Evolutionary conservation across 2,329 filamentous ascomycete genomes (phyloP).

Genomic region (Aureobasidium mangrovei): DNA sequence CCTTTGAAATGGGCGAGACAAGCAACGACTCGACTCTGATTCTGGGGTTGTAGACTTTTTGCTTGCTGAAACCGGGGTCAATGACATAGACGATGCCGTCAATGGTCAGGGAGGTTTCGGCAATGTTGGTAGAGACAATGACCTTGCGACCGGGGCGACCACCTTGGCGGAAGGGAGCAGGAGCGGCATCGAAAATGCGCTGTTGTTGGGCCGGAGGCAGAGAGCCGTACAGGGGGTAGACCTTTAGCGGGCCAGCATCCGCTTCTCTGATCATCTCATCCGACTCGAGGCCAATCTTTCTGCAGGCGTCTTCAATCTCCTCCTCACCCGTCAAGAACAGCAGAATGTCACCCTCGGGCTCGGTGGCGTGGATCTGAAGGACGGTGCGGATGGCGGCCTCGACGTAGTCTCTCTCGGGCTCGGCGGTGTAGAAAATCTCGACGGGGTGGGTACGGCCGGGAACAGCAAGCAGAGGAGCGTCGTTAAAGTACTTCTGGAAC

Average conservation of each 20-base stretch:
- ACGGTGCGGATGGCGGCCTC: slow-evolving; percentile 92
- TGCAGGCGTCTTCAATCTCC: slow-evolving; percentile 92
- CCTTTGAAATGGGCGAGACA: slow-evolving; percentile 97
- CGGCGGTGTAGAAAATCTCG: slow-evolving; percentile 96
- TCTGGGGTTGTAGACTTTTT: slow-evolving; percentile 97
- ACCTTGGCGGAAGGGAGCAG: slow-evolving; percentile 60
- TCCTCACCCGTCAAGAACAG: slow-evolving; percentile 96
- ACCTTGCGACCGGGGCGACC: slow-evolving; percentile 86
- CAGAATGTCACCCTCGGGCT: slow-evolving; percentile 85
- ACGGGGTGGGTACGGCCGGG: slow-evolving; percentile 93
- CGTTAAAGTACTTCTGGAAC: slow-evolving; percentile 94
- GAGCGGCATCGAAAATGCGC: slow-evolving; percentile 86
- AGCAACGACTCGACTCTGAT: slow-evolving; percentile 93
- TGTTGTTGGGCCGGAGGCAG: slow-evolving; percentile 90
- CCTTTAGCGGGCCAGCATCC: slow-evolving; percentile 77
- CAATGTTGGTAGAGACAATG: slow-evolving; percentile 95
- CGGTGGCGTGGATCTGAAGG: slow-evolving; percentile 89
- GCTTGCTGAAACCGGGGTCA: slow-evolving; percentile 98
- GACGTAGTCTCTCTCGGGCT: slow-evolving; percentile 92
- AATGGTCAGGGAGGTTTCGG: slow-evolving; percentile 93
- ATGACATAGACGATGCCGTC: slow-evolving; percentile 99
- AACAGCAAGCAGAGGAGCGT: slow-evolving; percentile 86
- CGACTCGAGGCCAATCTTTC: slow-evolving; percentile 82
- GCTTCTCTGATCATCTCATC: slow-evolving; percentile 89
- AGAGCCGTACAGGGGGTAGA: slow-evolving; percentile 91